Evolutionary conservation across 1,284 basidiomycete genomes (phyloP).

Genomic region (Mycosarcoma maydis): DNA sequence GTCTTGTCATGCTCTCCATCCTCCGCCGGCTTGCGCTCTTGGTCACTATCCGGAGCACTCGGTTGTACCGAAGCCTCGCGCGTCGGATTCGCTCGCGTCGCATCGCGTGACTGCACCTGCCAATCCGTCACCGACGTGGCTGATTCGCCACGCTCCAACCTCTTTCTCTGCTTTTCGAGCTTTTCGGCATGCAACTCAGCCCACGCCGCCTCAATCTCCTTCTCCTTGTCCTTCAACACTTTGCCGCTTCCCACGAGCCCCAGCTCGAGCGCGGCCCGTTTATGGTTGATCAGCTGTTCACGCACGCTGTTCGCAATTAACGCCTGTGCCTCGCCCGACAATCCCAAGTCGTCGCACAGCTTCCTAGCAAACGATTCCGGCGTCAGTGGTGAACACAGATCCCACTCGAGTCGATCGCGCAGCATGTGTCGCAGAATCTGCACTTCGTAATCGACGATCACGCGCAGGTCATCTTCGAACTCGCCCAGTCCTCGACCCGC

Average conservation of each 20-base stretch:
- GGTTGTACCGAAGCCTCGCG: conserved; percentile 33
- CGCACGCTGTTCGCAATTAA: conserved; percentile 91
- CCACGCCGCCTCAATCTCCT: conserved; percentile 46
- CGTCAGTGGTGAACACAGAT: conserved; percentile 88
- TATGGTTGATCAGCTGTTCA: conserved; percentile 90
- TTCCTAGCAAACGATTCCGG: conserved; percentile 84
- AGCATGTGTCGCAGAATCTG: conserved; percentile 91
- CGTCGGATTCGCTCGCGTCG: conserved; percentile 10
- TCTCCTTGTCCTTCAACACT: conserved; percentile 48
- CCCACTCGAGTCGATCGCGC: conserved; percentile 97
- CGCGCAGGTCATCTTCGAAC: conserved; percentile 61
- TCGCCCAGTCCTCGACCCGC: conserved; percentile 38
- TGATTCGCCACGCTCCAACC: conserved; percentile 18
- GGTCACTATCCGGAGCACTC: background rate
- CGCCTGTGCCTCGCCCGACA: conserved; percentile 85
- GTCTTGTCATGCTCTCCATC: conserved; percentile 15
- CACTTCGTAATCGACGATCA: conserved; percentile 79
- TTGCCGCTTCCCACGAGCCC: conserved; percentile 76
- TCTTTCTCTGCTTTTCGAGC: conserved; percentile 34
- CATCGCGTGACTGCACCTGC: conserved; percentile 18
- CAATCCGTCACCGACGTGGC: conserved; percentile 6
- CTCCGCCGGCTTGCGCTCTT: conserved; percentile 1
- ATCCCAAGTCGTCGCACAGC: conserved; percentile 85
- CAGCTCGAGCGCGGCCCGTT: conserved; percentile 91
- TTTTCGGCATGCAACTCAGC: conserved; percentile 68